phyloP scores from a whole-genome alignment of 2,329 filamentous ascomycete genomes.

The Alternaria tenuissima region DNA sequence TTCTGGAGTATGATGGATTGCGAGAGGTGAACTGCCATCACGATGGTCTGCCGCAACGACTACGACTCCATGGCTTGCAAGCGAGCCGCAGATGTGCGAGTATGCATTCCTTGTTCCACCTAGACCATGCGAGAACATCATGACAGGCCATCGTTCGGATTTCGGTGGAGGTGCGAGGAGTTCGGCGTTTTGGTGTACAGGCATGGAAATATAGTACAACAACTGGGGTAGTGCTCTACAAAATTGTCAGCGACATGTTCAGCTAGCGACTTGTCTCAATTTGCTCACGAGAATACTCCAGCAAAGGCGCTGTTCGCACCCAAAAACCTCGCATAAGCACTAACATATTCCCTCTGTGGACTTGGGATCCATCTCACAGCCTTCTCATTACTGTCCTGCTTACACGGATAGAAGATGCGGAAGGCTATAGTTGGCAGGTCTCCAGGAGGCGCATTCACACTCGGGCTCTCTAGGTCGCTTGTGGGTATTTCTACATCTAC shows the following conservation, averaged over 20 bases:
- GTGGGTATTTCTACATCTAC: slow-evolving; percentile 82
- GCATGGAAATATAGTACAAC: slow-evolving; percentile 76
- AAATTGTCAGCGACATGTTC: background rate
- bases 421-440: slow-evolving; percentile 77
- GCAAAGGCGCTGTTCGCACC: slow-evolving; percentile 66
- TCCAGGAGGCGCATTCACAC: slow-evolving; percentile 61
- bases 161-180: slow-evolving; percentile 60
- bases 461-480: slow-evolving; percentile 55
- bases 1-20: slow-evolving; percentile 70
- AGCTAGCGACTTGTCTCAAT: background rate
- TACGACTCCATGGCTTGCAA: slow-evolving; percentile 82
- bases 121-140: slow-evolving; percentile 86
- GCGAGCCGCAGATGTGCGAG: slow-evolving; percentile 79
- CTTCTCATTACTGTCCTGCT: slow-evolving; percentile 55
- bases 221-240: slow-evolving; percentile 72
- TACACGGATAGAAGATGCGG: slow-evolving; percentile 78
- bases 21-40: slow-evolving; percentile 80
- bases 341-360: slow-evolving; percentile 77
- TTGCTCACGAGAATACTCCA: slow-evolving; percentile 50
- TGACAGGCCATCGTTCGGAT: slow-evolving; percentile 75
- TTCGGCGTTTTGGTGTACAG: slow-evolving; percentile 74
- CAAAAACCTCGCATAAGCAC: slow-evolving; percentile 79
- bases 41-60: slow-evolving; percentile 85
- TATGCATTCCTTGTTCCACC: slow-evolving; percentile 85
- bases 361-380: slow-evolving; percentile 78